These are phyloP conservation scores for Lachnellula willkommii DNA, from an alignment of 2,329 filamentous ascomycete species.

Conservation along the genomic window DNA sequence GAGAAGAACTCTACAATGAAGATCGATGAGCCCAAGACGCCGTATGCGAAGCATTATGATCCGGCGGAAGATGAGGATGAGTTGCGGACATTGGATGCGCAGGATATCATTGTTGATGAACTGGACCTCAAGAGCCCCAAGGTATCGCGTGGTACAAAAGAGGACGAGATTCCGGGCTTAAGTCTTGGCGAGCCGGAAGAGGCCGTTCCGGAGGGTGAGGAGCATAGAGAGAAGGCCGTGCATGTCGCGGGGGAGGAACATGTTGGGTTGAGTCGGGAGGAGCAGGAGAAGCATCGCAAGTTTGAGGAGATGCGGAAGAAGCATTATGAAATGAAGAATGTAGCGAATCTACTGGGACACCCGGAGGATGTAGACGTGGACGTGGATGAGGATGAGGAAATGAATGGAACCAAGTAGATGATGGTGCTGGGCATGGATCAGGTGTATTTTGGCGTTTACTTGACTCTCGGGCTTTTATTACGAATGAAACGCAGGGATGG, in stretches of 20 bases:
- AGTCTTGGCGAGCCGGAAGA: constrained; percentile 92
- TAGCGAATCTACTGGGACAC: constrained; percentile 79
- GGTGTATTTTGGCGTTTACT: not conserved
- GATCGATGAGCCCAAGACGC: constrained; percentile 97
- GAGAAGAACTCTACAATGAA: constrained; percentile 96
- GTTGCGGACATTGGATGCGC: constrained; percentile 56
- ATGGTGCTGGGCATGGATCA: not conserved
- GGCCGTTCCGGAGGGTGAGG: constrained; percentile 48
- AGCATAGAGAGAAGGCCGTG: constrained; percentile 66
- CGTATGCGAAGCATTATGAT: constrained; percentile 89
- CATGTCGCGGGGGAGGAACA: constrained; percentile 64
- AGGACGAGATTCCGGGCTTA: constrained; percentile 84
- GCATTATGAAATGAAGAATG: constrained; percentile 98
- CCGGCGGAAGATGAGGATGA: constrained; percentile 79
- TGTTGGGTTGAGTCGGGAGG: constrained; percentile 59
- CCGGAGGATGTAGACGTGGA: constrained; percentile 61
- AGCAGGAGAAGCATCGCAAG: constrained; percentile 81
- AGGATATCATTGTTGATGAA: constrained; percentile 65
- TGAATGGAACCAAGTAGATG: constrained; percentile 24
- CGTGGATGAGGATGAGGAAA: constrained; percentile 50
- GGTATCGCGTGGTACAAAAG: constrained; percentile 31
- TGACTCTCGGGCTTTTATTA: not conserved
- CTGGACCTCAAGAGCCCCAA: constrained; percentile 45
- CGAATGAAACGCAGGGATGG: not conserved
- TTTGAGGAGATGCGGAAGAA: constrained; percentile 91